Base-by-base conservation (phyloP, 108 stramenopile genomes). In the Pseudonitzschia multistriata region DNA sequence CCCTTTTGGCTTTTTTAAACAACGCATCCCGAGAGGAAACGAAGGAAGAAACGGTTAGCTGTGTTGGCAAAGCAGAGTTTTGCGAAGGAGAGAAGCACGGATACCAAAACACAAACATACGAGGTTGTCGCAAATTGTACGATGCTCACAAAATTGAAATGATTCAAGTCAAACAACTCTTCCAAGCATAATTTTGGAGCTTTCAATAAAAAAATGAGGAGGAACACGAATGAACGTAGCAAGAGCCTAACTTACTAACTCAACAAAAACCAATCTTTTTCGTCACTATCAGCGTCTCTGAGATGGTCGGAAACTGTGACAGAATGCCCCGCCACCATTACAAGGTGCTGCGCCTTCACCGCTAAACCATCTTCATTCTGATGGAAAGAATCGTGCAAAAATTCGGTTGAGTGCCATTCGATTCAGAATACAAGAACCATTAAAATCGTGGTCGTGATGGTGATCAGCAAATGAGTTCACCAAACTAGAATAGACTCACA, bases 281-380 rank as follows among this genome's bases (percentile, higher is more conserved):
- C 92, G 72, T 98, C 97, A 25, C 40, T 54, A 17, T 73, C 85
- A 4, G 89, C 87, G 66, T 84, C 81, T 52, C 84, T 76, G 48
- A 79, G 42, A 66, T 76, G 77, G 14, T 81, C 83, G 7, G 89
- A 87, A 24, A 88, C 74, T 0, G 86, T 79, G 39, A 92, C 90
- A 30, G 82, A 82, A 68, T 95, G 94, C 5, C 94, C 94, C 11
- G 94, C 94, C 0, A 95, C 94, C 13, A 95, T 74, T 40, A 95
- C 86, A 21, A 95, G 80, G 73, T 95, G 77, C 7, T 78, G 68
- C 11, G 88, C 88, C 30, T 79, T 59, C 2, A 48, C 24, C 13
- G 88, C 87, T 3, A 63, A 49, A 39, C 77, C 68, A 54, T 87
- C 68, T 65, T 84, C 65, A 24, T 76, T 59, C 49, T 49, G 49